Conservation (phyloP, 139 green algal genomes). For the Volvox reticuliferus region DNA sequence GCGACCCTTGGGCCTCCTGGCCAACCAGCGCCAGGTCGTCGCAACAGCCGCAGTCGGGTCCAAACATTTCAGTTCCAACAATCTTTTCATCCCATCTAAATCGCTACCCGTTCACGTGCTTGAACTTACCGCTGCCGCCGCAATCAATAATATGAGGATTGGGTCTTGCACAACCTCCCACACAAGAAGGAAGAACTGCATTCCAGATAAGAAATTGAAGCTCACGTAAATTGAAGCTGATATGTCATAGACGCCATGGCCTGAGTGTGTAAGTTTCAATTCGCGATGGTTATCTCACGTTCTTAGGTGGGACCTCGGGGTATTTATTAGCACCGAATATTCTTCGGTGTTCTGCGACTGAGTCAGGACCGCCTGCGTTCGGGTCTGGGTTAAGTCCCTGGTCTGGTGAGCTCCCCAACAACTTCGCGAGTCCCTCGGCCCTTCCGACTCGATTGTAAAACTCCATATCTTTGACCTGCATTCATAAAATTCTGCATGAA, state of each 20-base stretch:
- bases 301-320: conserved; percentile 64
- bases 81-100: no score
- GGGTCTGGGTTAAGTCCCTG: conserved; percentile 60
- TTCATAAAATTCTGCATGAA: no score
- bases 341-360: conserved; percentile 3
- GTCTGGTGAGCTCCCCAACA: conserved; percentile 56
- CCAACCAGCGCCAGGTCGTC: no score
- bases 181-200: conserved; percentile 38
- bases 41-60: no score
- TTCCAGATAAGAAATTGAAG: not conserved
- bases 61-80: no score
- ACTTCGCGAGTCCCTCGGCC: conserved; percentile 64
- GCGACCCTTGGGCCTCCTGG: no score
- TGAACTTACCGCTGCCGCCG: conserved; percentile 74
- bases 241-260: not conserved
- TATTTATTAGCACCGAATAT: conserved; percentile 79
- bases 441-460: conserved; percentile 65
- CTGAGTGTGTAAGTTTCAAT: not conserved
- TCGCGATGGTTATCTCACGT: conserved; percentile 57
- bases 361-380: not conserved
- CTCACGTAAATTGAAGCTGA: not conserved
- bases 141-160: conserved; percentile 94
- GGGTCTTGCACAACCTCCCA: conserved; percentile 77
- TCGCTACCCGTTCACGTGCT: no score
- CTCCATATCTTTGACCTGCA: conserved; percentile 78